Conservation (phyloP, 306 rosid species). For the barrel medic (Medicago truncatula) region DNA sequence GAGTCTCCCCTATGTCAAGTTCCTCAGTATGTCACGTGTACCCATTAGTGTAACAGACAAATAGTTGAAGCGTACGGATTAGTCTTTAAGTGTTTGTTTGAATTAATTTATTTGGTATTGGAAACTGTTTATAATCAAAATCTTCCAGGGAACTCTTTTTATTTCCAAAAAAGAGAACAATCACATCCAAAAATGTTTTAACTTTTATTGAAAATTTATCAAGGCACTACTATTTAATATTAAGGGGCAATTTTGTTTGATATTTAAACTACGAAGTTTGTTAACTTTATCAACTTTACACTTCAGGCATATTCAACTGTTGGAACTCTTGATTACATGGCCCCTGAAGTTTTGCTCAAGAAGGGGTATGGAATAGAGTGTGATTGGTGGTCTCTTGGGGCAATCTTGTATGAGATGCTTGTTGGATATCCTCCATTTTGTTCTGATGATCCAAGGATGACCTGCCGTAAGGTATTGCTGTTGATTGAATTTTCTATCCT, state of each 20-base stretch:
- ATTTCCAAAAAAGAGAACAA: not conserved
- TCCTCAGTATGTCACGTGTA: constrained; percentile 16
- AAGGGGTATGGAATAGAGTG: constrained; percentile 99
- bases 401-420: constrained; percentile 99
- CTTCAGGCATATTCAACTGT: constrained; percentile 95
- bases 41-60: constrained; percentile 25
- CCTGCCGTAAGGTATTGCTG: constrained; percentile 89
- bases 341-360: constrained; percentile 96
- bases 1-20: constrained; percentile 38
- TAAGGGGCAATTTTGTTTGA: constrained; percentile 9
- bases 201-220: constrained; percentile 15
- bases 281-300: constrained; percentile 26
- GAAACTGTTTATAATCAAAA: constrained; percentile 25
- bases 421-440: constrained; percentile 97
- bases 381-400: constrained; percentile 99
- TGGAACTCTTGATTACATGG: constrained; percentile 99
- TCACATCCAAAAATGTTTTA: constrained; percentile 19
- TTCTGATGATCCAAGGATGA: constrained; percentile 98
- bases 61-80: constrained; percentile 21
- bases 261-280: constrained; percentile 13
- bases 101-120: constrained; percentile 11
- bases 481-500: constrained; percentile 37
- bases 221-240: constrained; percentile 25
- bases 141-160: not conserved
- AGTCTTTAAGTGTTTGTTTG: constrained; percentile 22